Percentiles rank a stretch among this genome's conserved stretches.
These are phyloP conservation scores for Sphenostylis stenocarpa DNA, from an alignment of 306 rosid species.

Conservation along the genomic window DNA sequence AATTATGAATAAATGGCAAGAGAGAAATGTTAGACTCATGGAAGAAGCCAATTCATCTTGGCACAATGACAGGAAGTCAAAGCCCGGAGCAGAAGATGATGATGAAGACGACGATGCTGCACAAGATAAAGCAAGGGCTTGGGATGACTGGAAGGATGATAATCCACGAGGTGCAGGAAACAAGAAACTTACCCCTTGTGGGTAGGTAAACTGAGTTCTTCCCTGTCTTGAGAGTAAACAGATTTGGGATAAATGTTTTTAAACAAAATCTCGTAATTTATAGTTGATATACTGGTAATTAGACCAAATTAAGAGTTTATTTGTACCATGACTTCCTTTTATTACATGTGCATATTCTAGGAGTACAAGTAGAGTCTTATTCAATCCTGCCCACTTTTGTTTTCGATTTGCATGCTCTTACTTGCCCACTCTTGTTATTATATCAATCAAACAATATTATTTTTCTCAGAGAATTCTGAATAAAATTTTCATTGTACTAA, in stretches of 20 bases:
- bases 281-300: slow-evolving; percentile 14
- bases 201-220: slow-evolving; percentile 54
- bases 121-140: slow-evolving; percentile 86
- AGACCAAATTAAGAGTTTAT: slow-evolving; percentile 18
- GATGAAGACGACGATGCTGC: slow-evolving; percentile 81
- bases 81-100: slow-evolving; percentile 59
- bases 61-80: slow-evolving; percentile 69
- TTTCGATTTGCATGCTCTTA: background rate
- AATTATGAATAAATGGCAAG: slow-evolving; percentile 96
- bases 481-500: background rate
- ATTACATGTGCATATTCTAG: slow-evolving; percentile 26
- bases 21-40: slow-evolving; percentile 68
- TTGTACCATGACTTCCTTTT: slow-evolving; percentile 7
- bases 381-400: background rate
- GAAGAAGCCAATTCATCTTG: slow-evolving; percentile 88
- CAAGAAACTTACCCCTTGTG: slow-evolving; percentile 91
- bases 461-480: background rate
- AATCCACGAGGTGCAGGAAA: slow-evolving; percentile 97
- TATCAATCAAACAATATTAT: too few relatives aligned
- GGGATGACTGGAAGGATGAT: slow-evolving; percentile 99
- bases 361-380: slow-evolving; percentile 21
- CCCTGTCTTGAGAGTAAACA: background rate
- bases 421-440: too few relatives aligned
- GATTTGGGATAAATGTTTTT: slow-evolving; percentile 15
- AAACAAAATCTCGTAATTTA: slow-evolving; percentile 1